These are phyloP conservation scores for Lactarius akahatsu DNA, from an alignment of 768 basidiomycete genomes.

Conservation along the genomic window DNA sequence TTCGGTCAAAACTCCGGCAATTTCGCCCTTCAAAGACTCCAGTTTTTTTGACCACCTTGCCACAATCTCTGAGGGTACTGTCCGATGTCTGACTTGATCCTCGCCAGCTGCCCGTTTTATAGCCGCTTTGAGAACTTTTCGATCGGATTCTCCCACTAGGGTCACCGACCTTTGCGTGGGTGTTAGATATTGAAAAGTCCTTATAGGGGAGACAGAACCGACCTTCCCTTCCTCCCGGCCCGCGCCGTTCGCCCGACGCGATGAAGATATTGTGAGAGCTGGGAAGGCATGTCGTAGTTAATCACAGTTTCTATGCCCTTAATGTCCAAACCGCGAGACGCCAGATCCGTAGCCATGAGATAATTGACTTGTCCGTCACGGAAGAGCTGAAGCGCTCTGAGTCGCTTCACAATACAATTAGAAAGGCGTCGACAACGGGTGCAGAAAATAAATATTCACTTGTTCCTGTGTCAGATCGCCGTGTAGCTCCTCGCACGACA, in stretches of 20 bases:
- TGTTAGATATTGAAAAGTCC: conserved; percentile 10
- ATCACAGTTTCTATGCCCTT: conserved; percentile 97
- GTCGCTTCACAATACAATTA: conserved; percentile 52
- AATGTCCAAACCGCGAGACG: conserved; percentile 94
- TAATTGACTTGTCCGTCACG: conserved; percentile 87
- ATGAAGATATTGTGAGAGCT: conserved; percentile 91
- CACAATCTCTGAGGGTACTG: conserved; percentile 75
- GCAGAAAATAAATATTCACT: conserved; percentile 43
- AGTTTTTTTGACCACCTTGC: conserved; percentile 69
- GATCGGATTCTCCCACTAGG: conserved; percentile 91
- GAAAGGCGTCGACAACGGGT: not conserved
- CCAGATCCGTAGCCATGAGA: conserved; percentile 94
- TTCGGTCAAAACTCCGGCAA: conserved; percentile 77
- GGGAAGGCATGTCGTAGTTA: conserved; percentile 97
- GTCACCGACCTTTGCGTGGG: conserved; percentile 72
- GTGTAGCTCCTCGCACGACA: conserved; percentile 91
- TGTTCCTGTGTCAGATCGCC: conserved; percentile 97
- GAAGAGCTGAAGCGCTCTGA: conserved; percentile 83
- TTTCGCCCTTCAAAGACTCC: conserved; percentile 69
- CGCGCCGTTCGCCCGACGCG: conserved; percentile 97
- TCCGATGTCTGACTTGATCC: conserved; percentile 85
- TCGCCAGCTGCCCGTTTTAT: conserved; percentile 81
- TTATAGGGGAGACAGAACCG: conserved; percentile 34
- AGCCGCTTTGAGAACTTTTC: conserved; percentile 93
- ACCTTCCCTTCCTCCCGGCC: conserved; percentile 91